Evolutionary conservation across 306 rosid genomes (phyloP).

Genomic region (Castanea mollissima): DNA sequence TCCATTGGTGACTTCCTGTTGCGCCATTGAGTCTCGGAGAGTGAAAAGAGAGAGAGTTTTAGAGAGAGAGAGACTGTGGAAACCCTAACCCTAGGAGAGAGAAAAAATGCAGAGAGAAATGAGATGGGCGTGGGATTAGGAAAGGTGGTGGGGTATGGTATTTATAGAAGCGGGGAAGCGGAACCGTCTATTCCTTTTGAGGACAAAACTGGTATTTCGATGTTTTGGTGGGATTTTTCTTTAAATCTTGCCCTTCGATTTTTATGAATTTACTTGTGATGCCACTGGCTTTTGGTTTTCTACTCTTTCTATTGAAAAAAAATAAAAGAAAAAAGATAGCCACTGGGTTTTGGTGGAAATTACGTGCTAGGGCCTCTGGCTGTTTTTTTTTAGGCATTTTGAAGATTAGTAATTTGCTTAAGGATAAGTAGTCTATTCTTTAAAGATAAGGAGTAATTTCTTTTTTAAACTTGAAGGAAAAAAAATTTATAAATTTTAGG

Average conservation of each 20-base stretch:
- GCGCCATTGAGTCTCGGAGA: conserved; percentile 45
- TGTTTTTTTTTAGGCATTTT: too few species aligned
- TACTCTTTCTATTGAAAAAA: too few species aligned
- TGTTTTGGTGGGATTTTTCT: neutral
- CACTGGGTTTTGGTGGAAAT: too few species aligned
- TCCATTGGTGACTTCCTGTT: conserved; percentile 57
- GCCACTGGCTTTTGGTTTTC: neutral
- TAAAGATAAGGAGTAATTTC: too few species aligned
- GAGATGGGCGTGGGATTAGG: conserved; percentile 24
- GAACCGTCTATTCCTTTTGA: conserved; percentile 25
- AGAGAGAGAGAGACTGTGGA: neutral
- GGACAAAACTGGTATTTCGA: conserved; percentile 40
- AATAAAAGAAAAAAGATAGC: too few species aligned
- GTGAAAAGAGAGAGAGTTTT: too few species aligned
- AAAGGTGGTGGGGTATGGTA: conserved; percentile 25
- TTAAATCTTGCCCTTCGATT: neutral
- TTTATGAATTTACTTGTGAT: neutral
- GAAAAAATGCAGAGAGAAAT: conserved; percentile 11
- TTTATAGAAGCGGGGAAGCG: conserved; percentile 58
- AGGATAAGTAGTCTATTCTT: too few species aligned
- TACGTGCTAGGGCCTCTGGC: too few species aligned
- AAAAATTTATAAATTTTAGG: too few species aligned
- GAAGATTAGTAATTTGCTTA: too few species aligned
- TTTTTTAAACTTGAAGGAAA: too few species aligned
- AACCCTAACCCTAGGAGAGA: conserved; percentile 57